These are phyloP conservation scores for Suhomyces tanzawaensis DNA, from an alignment of 805 yeast species.

Conservation along the genomic window DNA sequence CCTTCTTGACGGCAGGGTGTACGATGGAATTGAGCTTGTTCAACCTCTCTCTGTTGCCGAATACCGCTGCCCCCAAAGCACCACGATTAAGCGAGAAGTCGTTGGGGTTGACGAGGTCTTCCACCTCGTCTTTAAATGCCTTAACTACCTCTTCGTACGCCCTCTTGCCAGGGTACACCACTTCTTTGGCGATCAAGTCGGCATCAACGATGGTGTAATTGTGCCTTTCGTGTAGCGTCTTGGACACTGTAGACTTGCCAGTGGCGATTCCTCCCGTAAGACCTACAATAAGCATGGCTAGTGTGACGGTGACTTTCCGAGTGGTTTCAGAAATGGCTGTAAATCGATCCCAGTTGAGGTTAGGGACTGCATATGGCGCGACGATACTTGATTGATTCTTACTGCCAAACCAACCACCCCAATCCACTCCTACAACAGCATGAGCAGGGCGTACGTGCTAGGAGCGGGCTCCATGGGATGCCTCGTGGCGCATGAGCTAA, in stretches of 20 bases:
- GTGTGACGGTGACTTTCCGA: too few species aligned
- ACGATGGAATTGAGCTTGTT: conserved; percentile 66
- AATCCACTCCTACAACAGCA: too few species aligned
- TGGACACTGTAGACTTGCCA: conserved; percentile 93
- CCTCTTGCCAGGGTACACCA: conserved; percentile 74
- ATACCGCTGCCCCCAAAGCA: conserved; percentile 75
- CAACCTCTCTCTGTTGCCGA: conserved; percentile 62
- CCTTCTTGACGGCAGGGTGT: conserved; percentile 81
- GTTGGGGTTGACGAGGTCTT: conserved; percentile 41
- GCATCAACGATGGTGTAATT: conserved; percentile 76
- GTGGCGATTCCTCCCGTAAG: conserved; percentile 97
- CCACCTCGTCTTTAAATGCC: conserved; percentile 55
- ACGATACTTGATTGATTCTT: too few species aligned
- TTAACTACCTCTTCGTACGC: conserved; percentile 67
- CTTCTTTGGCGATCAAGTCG: conserved; percentile 81
- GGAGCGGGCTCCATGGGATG: conserved; percentile 58
- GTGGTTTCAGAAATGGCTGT: too few species aligned
- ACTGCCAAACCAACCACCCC: neutral
- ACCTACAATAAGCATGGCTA: conserved; percentile 79
- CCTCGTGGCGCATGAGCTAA: conserved; percentile 45
- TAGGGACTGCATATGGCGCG: too few species aligned
- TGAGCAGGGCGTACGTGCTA: conserved; percentile 41
- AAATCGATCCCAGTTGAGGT: too few species aligned
- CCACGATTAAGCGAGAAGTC: conserved; percentile 61
- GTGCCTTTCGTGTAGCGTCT: conserved; percentile 49